Percentiles rank a stretch among this genome's conserved stretches.
Conservation (phyloP, 108 stramenopile genomes). For the Bacterosira constricta region DNA sequence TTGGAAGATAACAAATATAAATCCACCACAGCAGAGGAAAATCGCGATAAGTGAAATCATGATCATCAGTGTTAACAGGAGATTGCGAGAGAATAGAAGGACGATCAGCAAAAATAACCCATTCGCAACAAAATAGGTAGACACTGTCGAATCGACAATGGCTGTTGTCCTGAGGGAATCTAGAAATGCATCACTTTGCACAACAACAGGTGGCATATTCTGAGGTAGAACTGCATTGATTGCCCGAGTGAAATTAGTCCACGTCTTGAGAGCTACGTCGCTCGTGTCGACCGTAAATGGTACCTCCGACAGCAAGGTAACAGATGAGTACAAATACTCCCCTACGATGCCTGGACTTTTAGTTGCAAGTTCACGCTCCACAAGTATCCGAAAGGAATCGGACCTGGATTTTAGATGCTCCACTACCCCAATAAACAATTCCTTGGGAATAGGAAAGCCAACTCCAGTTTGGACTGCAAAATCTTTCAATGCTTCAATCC, state of each 20-base stretch:
- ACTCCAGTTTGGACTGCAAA: constrained; percentile 4
- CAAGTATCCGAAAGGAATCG: neutral
- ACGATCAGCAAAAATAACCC: neutral
- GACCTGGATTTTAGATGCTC: neutral
- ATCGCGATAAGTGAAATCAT: neutral
- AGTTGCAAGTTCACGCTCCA: constrained; percentile 1
- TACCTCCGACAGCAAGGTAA: neutral
- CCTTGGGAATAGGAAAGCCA: constrained; percentile 11
- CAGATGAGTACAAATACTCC: neutral
- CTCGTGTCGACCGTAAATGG: neutral
- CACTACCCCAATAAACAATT: neutral
- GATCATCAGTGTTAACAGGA: neutral
- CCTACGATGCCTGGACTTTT: neutral
- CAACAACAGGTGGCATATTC: neutral
- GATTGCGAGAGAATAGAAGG: neutral
- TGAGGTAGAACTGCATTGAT: neutral
- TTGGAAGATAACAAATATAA: neutral
- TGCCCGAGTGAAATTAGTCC: neutral
- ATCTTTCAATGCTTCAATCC: constrained; percentile 5
- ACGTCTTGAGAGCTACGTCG: neutral
- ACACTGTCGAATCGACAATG: neutral
- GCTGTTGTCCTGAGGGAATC: neutral
- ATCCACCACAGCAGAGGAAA: neutral
- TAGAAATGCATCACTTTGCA: neutral
- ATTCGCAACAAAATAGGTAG: neutral